Evolutionary conservation across 768 basidiomycete species (phyloP).

Genomic region (Solioccasus polychromus): DNA sequence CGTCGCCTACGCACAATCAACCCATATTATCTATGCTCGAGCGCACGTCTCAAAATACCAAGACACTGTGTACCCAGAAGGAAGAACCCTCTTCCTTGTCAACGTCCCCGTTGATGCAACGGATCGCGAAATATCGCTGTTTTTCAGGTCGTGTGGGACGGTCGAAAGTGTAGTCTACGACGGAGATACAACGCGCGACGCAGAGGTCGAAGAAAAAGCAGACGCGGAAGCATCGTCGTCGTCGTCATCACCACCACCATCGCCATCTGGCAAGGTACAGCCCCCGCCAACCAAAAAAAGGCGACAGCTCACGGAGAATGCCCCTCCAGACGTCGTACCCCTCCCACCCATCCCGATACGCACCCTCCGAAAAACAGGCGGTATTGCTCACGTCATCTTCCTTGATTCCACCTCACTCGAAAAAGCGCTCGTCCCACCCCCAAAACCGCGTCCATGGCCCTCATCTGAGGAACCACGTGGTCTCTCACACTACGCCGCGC

Average conservation of each 20-base stretch:
- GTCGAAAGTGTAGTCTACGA: constrained; percentile 75
- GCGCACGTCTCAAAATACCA: constrained; percentile 51
- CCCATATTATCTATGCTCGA: constrained; percentile 79
- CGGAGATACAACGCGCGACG: constrained; percentile 27
- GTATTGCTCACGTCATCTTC: constrained; percentile 67
- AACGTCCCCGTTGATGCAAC: constrained; percentile 89
- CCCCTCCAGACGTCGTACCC: constrained; percentile 53
- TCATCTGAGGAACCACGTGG: constrained; percentile 62
- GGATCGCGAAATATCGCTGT: constrained; percentile 67
- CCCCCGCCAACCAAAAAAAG: constrained; percentile 35
- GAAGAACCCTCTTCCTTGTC: constrained; percentile 81
- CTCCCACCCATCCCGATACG: constrained; percentile 57
- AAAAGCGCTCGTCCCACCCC: constrained; percentile 53
- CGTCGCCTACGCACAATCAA: constrained; percentile 38
- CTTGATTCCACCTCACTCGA: constrained; percentile 71
- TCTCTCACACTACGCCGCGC: constrained; percentile 64
- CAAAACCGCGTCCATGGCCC: constrained; percentile 64
- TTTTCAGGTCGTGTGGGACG: constrained; percentile 78
- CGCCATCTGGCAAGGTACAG: constrained; percentile 9
- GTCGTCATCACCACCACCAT: neutral
- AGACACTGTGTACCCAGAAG: constrained; percentile 40
- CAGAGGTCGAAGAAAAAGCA: constrained; percentile 22
- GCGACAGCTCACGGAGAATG: constrained; percentile 25
- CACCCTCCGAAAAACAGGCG: constrained; percentile 57
- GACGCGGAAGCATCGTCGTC: neutral